phyloP scores from a whole-genome alignment of 2,329 filamentous ascomycete species.

The Colletotrichum orchidophilum region DNA sequence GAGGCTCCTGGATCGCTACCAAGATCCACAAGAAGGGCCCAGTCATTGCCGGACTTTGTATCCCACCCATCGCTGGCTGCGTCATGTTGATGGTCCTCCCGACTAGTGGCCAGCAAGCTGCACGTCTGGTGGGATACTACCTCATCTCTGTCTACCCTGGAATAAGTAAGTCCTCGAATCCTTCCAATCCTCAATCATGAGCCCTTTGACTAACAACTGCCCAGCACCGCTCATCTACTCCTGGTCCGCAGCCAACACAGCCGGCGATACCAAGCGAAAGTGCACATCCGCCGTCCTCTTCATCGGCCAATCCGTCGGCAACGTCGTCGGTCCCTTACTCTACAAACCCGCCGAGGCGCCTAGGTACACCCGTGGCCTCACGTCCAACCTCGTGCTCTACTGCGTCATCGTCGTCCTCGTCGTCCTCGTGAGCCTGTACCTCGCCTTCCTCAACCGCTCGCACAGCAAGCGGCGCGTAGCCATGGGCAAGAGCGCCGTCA shows the following conservation, averaged over 20 bases:
- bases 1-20: conserved; percentile 64
- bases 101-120: conserved; percentile 55
- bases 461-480: conserved; percentile 46
- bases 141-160: conserved; percentile 68
- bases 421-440: conserved; percentile 43
- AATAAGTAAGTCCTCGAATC: conserved; percentile 36
- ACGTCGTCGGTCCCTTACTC: conserved; percentile 71
- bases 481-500: conserved; percentile 52
- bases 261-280: conserved; percentile 74
- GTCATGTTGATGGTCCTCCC: conserved; percentile 62
- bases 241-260: conserved; percentile 68
- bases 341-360: conserved; percentile 69
- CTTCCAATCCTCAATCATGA: not conserved
- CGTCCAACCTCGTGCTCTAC: conserved; percentile 69
- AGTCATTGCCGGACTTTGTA: conserved; percentile 61
- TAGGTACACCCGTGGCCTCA: conserved; percentile 64
- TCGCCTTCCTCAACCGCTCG: conserved; percentile 59
- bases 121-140: conserved; percentile 66
- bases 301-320: conserved; percentile 69
- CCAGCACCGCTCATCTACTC: conserved; percentile 64
- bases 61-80: conserved; percentile 66
- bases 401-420: conserved; percentile 62
- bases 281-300: conserved; percentile 67
- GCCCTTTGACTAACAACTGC: not conserved
- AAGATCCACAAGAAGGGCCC: conserved; percentile 64